phyloP scores from a whole-genome alignment of 208 protist genomes.

The Trypanosoma rangeli region DNA sequence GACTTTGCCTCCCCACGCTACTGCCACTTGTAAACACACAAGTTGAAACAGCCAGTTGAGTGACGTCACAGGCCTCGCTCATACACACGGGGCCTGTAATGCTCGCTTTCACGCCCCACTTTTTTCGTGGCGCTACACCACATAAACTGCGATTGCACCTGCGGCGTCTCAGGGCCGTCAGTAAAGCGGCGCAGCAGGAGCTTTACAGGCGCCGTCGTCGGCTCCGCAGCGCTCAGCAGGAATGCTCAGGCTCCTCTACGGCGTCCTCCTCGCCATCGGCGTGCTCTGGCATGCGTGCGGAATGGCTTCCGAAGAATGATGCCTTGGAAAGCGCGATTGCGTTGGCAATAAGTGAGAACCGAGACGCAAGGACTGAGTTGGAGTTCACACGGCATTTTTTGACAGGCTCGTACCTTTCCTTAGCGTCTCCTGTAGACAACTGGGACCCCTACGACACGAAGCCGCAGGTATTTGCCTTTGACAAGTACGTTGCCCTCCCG shows the following conservation, averaged over 20 bases:
- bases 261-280: conserved; percentile 5
- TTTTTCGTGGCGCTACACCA: conserved; percentile 16
- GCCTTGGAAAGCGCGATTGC: conserved; percentile 78
- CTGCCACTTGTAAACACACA: neutral
- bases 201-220: conserved; percentile 6
- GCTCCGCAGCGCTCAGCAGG: neutral
- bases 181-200: conserved; percentile 6
- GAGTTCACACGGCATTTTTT: conserved; percentile 82
- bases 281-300: conserved; percentile 11
- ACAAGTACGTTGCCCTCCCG: conserved; percentile 83
- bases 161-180: conserved; percentile 18
- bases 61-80: neutral
- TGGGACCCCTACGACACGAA: conserved; percentile 90
- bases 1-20: neutral
- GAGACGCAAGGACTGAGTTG: conserved; percentile 79
- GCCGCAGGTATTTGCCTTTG: conserved; percentile 86
- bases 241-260: conserved; percentile 8
- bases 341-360: conserved; percentile 66
- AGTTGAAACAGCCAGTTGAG: neutral
- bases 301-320: conserved; percentile 67
- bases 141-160: conserved; percentile 18
- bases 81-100: neutral
- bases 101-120: conserved; percentile 4
- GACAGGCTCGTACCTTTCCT: conserved; percentile 65
- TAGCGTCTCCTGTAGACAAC: conserved; percentile 70